Base-by-base conservation (phyloP, 1,284 basidiomycete genomes). In the Moesziomyces globuligerus region DNA sequence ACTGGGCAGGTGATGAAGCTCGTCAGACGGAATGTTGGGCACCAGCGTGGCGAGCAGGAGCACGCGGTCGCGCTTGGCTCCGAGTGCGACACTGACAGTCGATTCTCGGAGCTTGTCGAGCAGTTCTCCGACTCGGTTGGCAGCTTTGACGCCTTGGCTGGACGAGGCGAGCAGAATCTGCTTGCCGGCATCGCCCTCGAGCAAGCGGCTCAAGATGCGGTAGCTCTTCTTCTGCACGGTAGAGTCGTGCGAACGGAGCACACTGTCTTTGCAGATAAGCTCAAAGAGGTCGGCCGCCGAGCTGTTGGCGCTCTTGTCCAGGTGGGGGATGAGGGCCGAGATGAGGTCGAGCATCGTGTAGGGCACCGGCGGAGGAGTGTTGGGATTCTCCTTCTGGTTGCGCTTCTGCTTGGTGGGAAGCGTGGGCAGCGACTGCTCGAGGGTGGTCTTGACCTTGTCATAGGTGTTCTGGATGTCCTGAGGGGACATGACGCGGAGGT, bases 191-290 rank as follows among this genome's bases (percentile, higher is more conserved):
- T 59, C 51, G 13, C 75, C 72, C 25, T 73, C 72, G 44, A 81
- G 45, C 38, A 82, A 46, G 64, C 90, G 90, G 41, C 90, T 87
- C 6, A 98, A 85, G 20, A 92, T 88, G 78, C 94, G 91, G 85
- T 98, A 98, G 17, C 90, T 90, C 72, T 95, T 92, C 84, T 99
- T 99, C 85, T 98, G 96, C 1, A 97, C 89, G 1, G 91, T 92
- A 74, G 97, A 92, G 67, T 86, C 80, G 26, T 62, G 53, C 44
- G 57, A 87, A 2, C 93, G 83, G 7, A 93, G 87, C 26, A 88
- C 86, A 3, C 85, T 80, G 46, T 79, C 64, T 48, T 61, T 48
- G 68, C 59, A 57, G 1, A 86, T 85, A 24, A 90, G 80, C 23
- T 87, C 84, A 82, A 93, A 76, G 46, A 81, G 69, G 38, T 70